Base-by-base conservation (phyloP, 768 basidiomycete species). In the Serendipita sp. region DNA sequence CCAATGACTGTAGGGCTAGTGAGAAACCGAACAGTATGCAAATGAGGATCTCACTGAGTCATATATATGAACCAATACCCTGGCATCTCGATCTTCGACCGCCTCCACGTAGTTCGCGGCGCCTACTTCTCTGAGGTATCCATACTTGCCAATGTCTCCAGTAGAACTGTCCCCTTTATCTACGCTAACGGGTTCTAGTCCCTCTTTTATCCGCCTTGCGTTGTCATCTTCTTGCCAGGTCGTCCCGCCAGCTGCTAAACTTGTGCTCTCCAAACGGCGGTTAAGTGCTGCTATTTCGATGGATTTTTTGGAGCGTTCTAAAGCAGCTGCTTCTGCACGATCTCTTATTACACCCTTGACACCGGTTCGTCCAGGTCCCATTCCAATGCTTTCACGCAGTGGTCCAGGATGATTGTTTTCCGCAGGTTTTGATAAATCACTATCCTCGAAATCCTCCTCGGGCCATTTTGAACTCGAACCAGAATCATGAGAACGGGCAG, bases 281-380 rank as follows among this genome's bases (percentile, higher is more conserved):
- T 81, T 78, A 67, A 84, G 67, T 3, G 77, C 80, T 41, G 81
- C 78, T 36, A 83, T 71, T 64, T 87, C 84, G 16, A 73, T 75
- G 3, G 76, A 77, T 10, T 77, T 76, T 67, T 79, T 81, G 30
- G 80, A 78, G n/a, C 81, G 79, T 15, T 51, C 66, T 11, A 65
- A 28, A 44, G 65, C 73, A 28, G 76, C 78, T 2, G 88, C 88
- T 70, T 92, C 90, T 65, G 84, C 78, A 35, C 83, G 80, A 74
- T 92, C 90, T 32, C 89, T 81, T 65, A 92, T 88, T 66, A 92
- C 90, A 30, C 90, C 89, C 69, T 92, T 92, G 54, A 91, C 90
- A 23, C 90, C 90, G 3, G 90, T 92, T 32, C 90, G 79, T 3
- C 89, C 89, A 8, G 87, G 87, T 2, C 85, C 88, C 86, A 91